These are phyloP conservation scores for Diospyros kaki DNA, from an alignment of 148 eudicot genomes.

Conservation along the genomic window DNA sequence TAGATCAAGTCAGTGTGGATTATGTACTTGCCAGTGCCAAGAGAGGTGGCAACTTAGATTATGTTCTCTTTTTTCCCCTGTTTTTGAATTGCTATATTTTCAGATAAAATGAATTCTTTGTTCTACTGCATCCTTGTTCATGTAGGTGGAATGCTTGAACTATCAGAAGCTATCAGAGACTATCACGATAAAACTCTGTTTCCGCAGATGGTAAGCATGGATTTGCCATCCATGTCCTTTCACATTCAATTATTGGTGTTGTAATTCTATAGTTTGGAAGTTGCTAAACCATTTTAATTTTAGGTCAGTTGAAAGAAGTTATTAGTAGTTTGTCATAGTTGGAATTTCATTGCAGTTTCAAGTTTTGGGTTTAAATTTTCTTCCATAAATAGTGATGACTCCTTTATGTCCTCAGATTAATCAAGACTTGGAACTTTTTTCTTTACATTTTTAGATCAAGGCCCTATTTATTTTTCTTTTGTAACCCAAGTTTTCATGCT, in stretches of 20 bases:
- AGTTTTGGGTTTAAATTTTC: not conserved
- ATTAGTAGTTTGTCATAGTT: not conserved
- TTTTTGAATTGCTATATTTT: slow-evolving; percentile 5
- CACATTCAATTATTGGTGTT: not conserved
- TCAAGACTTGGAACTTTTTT: not conserved
- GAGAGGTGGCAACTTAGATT: slow-evolving; percentile 48
- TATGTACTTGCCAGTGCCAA: slow-evolving; percentile 74
- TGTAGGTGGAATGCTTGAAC: slow-evolving; percentile 91
- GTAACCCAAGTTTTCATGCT: slow-evolving; percentile 9
- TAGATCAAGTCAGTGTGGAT: slow-evolving; percentile 99
- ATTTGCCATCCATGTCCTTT: slow-evolving; percentile 2
- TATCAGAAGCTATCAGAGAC: slow-evolving; percentile 96
- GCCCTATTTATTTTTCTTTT: not conserved
- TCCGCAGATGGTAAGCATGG: slow-evolving; percentile 69
- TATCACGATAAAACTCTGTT: slow-evolving; percentile 76
- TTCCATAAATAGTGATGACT: not conserved
- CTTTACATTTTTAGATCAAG: no score
- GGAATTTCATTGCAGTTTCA: not conserved
- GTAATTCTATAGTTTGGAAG: not conserved
- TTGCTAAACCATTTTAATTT: not conserved
- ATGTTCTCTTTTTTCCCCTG: not conserved
- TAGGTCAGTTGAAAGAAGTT: not conserved
- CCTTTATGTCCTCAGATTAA: not conserved
- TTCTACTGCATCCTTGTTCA: not conserved
- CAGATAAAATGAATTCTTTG: not conserved